Conservation (phyloP, 257 asterid species). For the Solanum piurae region DNA sequence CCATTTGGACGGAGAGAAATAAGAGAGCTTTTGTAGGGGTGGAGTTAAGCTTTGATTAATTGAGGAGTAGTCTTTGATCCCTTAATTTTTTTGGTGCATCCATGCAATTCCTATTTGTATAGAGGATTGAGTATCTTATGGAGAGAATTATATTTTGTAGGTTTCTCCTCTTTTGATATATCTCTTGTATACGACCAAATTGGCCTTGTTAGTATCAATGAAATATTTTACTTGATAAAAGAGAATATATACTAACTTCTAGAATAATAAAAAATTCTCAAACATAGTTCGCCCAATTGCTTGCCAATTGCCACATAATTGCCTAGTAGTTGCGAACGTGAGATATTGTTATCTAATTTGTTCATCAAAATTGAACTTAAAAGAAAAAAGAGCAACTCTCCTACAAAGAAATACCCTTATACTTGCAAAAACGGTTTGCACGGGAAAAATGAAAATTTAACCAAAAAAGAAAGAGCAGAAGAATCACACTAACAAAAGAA, state of each 20-base stretch:
- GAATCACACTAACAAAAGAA: neutral
- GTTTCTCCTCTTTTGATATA: neutral
- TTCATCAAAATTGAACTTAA: neutral
- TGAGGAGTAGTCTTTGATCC: neutral
- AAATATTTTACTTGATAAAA: neutral
- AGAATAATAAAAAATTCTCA: neutral
- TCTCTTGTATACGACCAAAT: neutral
- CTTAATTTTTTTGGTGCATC: neutral
- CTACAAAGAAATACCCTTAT: neutral
- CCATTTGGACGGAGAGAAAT: neutral
- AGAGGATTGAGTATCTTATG: neutral
- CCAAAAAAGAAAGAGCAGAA: neutral
- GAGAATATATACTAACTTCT: neutral
- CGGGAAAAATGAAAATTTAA: neutral
- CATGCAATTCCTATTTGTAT: neutral
- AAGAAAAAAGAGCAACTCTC: neutral
- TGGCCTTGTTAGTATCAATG: neutral
- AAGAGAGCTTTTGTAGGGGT: neutral
- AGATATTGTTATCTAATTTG: neutral
- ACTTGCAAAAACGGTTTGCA: neutral
- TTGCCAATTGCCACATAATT: neutral
- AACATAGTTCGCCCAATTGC: neutral
- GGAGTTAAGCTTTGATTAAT: neutral
- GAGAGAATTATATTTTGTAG: neutral
- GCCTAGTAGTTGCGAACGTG: neutral